Evolutionary conservation across 768 basidiomycete genomes (phyloP).

Genomic region (Tulasnella sp.): DNA sequence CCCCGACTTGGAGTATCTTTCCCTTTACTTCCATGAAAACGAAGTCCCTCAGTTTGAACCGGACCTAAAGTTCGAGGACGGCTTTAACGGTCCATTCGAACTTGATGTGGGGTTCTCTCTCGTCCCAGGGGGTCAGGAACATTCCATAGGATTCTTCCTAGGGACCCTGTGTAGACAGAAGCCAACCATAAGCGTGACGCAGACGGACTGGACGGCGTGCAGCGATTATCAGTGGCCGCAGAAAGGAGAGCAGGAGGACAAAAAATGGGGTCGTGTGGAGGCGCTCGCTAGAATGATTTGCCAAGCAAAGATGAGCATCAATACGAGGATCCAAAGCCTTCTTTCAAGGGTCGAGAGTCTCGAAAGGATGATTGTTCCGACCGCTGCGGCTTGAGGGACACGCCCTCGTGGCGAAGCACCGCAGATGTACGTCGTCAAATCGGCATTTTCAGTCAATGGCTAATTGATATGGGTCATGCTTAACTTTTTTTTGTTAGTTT

Average conservation of each 20-base stretch:
- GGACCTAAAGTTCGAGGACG: background rate
- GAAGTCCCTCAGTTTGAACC: background rate
- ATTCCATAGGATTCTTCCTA: background rate
- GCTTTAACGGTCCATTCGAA: background rate
- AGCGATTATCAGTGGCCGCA: background rate
- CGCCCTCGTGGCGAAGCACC: too few species aligned
- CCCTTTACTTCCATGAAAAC: background rate
- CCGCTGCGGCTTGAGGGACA: background rate
- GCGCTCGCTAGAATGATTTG: background rate
- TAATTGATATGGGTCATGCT: too few species aligned
- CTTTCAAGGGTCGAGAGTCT: background rate
- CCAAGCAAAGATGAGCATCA: background rate
- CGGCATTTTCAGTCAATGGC: too few species aligned
- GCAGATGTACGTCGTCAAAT: too few species aligned
- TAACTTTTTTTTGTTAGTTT: too few species aligned
- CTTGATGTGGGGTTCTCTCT: background rate
- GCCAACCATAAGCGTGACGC: background rate
- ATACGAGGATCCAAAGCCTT: background rate
- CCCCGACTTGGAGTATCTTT: background rate
- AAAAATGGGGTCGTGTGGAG: background rate
- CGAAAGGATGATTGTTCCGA: background rate
- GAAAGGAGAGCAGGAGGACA: background rate
- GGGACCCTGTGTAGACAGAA: background rate
- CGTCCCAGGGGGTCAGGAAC: background rate
- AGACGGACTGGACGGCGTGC: background rate